These are phyloP conservation scores for Scutellospora calospora DNA, from an alignment of 371 early-diverging fungal genomes.

Conservation along the genomic window DNA sequence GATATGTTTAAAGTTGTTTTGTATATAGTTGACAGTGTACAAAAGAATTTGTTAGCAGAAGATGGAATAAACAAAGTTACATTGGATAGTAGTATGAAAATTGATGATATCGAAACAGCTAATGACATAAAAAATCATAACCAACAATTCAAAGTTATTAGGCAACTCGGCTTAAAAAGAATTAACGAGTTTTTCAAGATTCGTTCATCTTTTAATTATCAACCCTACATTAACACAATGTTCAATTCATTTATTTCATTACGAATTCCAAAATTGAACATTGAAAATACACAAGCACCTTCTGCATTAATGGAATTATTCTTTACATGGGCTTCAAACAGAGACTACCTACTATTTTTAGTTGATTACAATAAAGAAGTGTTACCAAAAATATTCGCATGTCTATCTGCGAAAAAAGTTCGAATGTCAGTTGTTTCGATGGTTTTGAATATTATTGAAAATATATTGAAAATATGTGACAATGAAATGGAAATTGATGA, in stretches of 20 bases:
- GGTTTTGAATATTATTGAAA: constrained; percentile 82
- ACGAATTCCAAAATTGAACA: constrained; percentile 73
- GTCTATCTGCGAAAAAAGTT: constrained; percentile 82
- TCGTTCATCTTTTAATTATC: constrained; percentile 73
- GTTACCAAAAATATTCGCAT: constrained; percentile 71
- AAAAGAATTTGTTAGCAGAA: constrained; percentile 49
- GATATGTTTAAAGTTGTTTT: constrained; percentile 73
- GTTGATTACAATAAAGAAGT: constrained; percentile 67
- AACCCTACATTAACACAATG: constrained; percentile 77
- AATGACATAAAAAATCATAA: constrained; percentile 47
- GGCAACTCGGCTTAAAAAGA: constrained; percentile 77
- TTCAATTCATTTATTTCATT: constrained; percentile 73
- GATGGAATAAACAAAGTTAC: constrained; percentile 53
- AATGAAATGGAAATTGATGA: constrained; percentile 48
- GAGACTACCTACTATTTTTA: constrained; percentile 70
- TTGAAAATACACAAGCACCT: constrained; percentile 87
- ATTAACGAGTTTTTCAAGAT: constrained; percentile 80
- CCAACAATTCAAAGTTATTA: constrained; percentile 67
- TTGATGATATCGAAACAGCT: constrained; percentile 48
- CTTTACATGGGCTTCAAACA: constrained; percentile 75
- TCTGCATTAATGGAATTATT: constrained; percentile 83
- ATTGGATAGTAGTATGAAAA: constrained; percentile 21
- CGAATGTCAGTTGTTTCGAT: constrained; percentile 70
- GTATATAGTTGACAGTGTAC: constrained; percentile 70
- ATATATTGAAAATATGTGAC: constrained; percentile 66